Evolutionary conservation across 257 asterid species (phyloP).

Genomic region (Salvia miltiorrhiza): DNA sequence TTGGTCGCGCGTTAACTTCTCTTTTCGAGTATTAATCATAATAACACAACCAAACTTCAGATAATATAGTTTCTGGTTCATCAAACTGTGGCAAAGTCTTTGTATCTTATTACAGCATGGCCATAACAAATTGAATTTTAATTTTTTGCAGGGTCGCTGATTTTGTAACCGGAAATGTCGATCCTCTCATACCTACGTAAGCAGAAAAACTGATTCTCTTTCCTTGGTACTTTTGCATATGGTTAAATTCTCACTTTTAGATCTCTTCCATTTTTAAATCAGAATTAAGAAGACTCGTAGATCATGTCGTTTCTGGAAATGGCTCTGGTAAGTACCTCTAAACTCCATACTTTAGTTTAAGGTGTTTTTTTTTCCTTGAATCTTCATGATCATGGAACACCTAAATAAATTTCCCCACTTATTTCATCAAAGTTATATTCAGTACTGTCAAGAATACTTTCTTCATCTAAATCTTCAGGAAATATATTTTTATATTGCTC

Average conservation of each 20-base stretch:
- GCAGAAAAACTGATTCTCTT: constrained; percentile 16
- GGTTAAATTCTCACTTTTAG: constrained; percentile 6
- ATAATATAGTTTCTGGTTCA: background rate
- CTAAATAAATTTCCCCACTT: background rate
- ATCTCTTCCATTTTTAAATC: constrained; percentile 18
- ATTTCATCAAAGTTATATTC: too few relatives aligned
- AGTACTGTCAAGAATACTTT: too few relatives aligned
- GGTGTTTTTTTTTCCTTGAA: background rate
- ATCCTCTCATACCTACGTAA: constrained; percentile 77
- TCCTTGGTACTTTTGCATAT: background rate
- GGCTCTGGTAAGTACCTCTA: constrained; percentile 56
- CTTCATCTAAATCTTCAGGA: too few relatives aligned
- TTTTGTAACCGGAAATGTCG: constrained; percentile 50
- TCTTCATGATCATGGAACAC: background rate
- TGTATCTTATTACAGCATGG: background rate
- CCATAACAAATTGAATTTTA: constrained; percentile 8
- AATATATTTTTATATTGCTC: too few relatives aligned
- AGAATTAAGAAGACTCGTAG: constrained; percentile 47
- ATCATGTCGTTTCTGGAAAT: constrained; percentile 63
- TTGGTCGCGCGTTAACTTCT: background rate
- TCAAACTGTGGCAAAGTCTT: background rate
- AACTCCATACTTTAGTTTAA: background rate
- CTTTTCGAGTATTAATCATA: background rate
- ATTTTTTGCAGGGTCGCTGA: constrained; percentile 56
- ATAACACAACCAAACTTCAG: background rate